Conservation (phyloP, 1,284 basidiomycete species). For the Malassezia cuniculi region DNA sequence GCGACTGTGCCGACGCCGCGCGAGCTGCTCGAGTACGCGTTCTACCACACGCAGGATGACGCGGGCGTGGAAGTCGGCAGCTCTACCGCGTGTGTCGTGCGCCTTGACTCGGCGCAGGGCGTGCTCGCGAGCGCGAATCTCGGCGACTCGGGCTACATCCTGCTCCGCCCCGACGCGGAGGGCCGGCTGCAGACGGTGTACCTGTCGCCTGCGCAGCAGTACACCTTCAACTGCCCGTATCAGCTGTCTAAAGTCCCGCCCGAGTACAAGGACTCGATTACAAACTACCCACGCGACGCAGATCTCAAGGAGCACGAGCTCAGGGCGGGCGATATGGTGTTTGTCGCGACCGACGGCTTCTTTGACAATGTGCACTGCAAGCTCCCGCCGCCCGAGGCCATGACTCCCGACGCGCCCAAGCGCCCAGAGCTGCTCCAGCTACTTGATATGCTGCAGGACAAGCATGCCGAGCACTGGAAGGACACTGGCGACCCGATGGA, state of each 20-base stretch:
- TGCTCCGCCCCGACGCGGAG: slow-evolving; percentile 49
- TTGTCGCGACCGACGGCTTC: slow-evolving; percentile 64
- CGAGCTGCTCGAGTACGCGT: slow-evolving; percentile 58
- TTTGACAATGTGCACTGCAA: slow-evolving; percentile 70
- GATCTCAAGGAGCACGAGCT: slow-evolving; percentile 23
- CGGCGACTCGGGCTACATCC: slow-evolving; percentile 70
- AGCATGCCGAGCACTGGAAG: slow-evolving; percentile 22
- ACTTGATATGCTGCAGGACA: slow-evolving; percentile 35
- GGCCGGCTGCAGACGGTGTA: slow-evolving; percentile 33
- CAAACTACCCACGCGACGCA: slow-evolving; percentile 31
- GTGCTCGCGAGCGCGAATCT: slow-evolving; percentile 71
- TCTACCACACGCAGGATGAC: slow-evolving; percentile 60
- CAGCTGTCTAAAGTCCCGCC: slow-evolving; percentile 40
- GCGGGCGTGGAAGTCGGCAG: slow-evolving; percentile 63
- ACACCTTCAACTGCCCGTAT: slow-evolving; percentile 41
- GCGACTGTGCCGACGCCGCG: slow-evolving; percentile 46
- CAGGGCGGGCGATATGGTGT: slow-evolving; percentile 33
- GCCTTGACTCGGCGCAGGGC: slow-evolving; percentile 62
- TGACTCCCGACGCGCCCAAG: slow-evolving; percentile 20
- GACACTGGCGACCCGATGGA: slow-evolving; percentile 17
- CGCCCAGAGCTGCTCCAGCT: slow-evolving; percentile 27
- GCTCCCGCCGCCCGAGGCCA: slow-evolving; percentile 46
- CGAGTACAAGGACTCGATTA: slow-evolving; percentile 22
- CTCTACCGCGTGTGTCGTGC: slow-evolving; percentile 70
- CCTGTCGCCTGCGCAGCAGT: slow-evolving; percentile 30